These are phyloP conservation scores for Cunninghamia lanceolata DNA, from an alignment of 75 land plant species.

Conservation along the genomic window DNA sequence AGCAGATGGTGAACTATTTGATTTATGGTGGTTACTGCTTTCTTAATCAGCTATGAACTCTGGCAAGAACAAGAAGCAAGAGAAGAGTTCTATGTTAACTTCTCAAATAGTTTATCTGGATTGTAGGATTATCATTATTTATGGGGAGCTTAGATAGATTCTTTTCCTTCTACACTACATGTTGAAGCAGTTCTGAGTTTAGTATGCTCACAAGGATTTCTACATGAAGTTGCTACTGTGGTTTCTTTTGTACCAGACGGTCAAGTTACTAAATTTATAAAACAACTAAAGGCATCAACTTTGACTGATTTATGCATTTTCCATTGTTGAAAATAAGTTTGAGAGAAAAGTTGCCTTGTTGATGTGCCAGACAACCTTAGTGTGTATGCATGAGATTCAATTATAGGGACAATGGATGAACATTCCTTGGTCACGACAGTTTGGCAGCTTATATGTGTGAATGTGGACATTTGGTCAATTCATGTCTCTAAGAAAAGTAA, in stretches of 20 bases:
- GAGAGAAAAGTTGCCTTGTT: neutral
- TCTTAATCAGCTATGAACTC: slow-evolving; percentile 24
- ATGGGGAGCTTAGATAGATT: slow-evolving; percentile 82
- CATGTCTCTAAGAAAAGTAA: slow-evolving; percentile 34
- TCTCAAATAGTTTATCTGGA: slow-evolving; percentile 36
- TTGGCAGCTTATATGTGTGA: slow-evolving; percentile 67
- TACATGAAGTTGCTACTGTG: slow-evolving; percentile 26
- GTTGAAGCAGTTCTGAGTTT: slow-evolving; percentile 30
- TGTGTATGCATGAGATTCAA: no score
- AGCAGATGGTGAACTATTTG: slow-evolving; percentile 43
- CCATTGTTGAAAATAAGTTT: slow-evolving; percentile 4
- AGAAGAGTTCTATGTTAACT: slow-evolving; percentile 17
- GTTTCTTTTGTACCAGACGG: slow-evolving; percentile 72
- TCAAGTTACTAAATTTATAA: slow-evolving; percentile 49
- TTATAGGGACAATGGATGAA: slow-evolving; percentile 32
- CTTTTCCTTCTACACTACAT: slow-evolving; percentile 11
- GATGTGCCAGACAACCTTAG: slow-evolving; percentile 17
- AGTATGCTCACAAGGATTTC: slow-evolving; percentile 36
- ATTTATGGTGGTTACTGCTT: slow-evolving; percentile 59
- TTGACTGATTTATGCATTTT: slow-evolving; percentile 26
- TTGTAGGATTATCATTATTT: slow-evolving; percentile 49
- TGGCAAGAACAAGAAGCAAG: slow-evolving; percentile 3
- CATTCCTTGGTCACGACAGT: slow-evolving; percentile 38
- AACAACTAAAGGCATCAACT: slow-evolving; percentile 37
- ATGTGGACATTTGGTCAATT: no score